Conservation (phyloP, 768 basidiomycete genomes). For the Phaffia australis region DNA sequence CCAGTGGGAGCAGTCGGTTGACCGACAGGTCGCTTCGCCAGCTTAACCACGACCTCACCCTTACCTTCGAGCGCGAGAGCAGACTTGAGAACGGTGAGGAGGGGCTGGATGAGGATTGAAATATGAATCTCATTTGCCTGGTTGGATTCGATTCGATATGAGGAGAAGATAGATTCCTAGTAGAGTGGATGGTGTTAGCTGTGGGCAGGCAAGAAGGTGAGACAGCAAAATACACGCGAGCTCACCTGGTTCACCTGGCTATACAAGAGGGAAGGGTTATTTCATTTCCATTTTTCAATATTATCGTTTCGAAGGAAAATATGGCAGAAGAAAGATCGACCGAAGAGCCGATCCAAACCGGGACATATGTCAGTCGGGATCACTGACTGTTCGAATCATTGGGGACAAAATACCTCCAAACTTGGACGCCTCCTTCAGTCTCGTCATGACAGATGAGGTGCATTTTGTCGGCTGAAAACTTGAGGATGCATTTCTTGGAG, state of each 20-base stretch:
- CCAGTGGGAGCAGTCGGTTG: neutral
- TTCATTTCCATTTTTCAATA: constrained; percentile 49
- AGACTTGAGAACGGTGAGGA: constrained; percentile 52
- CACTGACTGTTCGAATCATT: neutral
- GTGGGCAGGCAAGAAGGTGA: neutral
- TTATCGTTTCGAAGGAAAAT: constrained; percentile 38
- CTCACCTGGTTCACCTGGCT: too few relatives aligned
- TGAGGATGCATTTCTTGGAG: constrained; percentile 72
- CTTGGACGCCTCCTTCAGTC: constrained; percentile 73
- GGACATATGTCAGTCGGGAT: neutral
- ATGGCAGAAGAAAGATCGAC: constrained; percentile 22
- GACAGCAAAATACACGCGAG: neutral
- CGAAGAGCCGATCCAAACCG: neutral
- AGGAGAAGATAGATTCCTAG: constrained; percentile 50
- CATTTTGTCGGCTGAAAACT: constrained; percentile 62
- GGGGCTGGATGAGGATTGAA: constrained; percentile 59
- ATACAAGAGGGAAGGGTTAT: neutral
- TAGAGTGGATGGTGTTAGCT: neutral
- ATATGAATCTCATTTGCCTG: constrained; percentile 66
- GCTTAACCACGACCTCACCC: constrained; percentile 63
- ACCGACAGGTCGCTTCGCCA: constrained; percentile 52
- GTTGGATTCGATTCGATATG: constrained; percentile 79
- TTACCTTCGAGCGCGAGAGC: constrained; percentile 42
- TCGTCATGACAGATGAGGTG: constrained; percentile 76
- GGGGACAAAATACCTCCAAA: constrained; percentile 56